A percentile compares a stretch with the other conserved stretches of the same genome.
Conservation (phyloP, 1,139 yeast genomes). For the Sugiyamaella castrensis region DNA sequence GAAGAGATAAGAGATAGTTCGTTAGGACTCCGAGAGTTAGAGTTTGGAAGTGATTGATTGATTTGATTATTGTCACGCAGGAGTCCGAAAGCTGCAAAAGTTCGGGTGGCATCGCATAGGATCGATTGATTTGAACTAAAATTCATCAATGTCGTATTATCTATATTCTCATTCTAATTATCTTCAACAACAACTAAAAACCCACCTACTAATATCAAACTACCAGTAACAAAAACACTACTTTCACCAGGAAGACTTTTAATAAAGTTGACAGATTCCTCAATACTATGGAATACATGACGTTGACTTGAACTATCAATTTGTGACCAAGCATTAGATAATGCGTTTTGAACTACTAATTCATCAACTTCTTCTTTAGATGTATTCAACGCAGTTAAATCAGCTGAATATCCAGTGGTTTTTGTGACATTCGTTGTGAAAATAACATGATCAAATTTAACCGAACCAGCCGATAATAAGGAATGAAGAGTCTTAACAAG, state of each 20-base stretch:
- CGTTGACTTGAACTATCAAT: conserved; percentile 49
- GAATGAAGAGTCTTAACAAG: conserved; percentile 55
- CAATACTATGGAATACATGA: conserved; percentile 70
- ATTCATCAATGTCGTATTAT: no score
- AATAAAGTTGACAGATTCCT: conserved; percentile 61
- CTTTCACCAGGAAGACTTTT: conserved; percentile 39
- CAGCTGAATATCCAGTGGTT: conserved; percentile 82
- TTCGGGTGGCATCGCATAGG: no score
- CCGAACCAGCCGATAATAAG: conserved; percentile 35
- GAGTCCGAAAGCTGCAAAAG: no score
- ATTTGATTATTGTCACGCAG: no score
- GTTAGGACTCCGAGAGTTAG: no score
- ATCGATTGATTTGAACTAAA: no score
- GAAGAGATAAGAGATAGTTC: no score
- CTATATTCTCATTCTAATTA: not conserved
- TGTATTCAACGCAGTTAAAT: conserved; percentile 79
- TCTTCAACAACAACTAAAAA: conserved; percentile 65
- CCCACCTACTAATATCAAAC: conserved; percentile 93
- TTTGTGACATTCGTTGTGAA: conserved; percentile 93
- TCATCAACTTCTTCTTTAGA: conserved; percentile 74
- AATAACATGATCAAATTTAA: conserved; percentile 67
- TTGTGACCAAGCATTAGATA: conserved; percentile 66
- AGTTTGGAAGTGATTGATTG: no score
- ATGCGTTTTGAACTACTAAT: conserved; percentile 72
- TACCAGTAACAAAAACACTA: conserved; percentile 91